Evolutionary conservation across 257 asterid species (phyloP).

Genomic region (Osmanthus fragrans): DNA sequence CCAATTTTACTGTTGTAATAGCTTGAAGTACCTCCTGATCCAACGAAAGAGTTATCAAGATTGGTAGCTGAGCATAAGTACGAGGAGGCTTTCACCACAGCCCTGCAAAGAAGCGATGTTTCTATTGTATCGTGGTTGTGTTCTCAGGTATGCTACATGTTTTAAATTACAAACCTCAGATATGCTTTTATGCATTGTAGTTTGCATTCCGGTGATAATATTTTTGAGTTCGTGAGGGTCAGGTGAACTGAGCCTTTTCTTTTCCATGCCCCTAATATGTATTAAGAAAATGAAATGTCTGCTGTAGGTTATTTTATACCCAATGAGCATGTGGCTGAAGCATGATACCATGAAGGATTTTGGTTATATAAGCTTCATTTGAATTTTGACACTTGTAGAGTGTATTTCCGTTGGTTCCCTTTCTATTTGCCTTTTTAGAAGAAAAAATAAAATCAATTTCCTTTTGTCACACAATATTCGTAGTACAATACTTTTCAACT

Average conservation of each 20-base stretch:
- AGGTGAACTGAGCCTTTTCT: neutral
- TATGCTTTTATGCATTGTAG: neutral
- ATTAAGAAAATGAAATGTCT: neutral
- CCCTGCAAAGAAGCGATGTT: slow-evolving; percentile 88
- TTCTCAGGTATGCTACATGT: slow-evolving; percentile 67
- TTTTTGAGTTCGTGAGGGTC: neutral
- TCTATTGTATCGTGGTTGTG: slow-evolving; percentile 88
- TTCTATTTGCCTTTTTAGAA: neutral
- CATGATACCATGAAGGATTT: neutral
- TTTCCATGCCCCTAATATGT: neutral
- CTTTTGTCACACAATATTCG: neutral
- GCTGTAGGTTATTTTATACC: neutral
- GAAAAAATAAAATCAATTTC: neutral
- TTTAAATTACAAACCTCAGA: neutral
- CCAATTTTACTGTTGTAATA: slow-evolving; percentile 23
- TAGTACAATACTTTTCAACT: neutral
- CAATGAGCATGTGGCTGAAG: neutral
- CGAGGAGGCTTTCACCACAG: slow-evolving; percentile 88
- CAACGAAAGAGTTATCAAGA: slow-evolving; percentile 91
- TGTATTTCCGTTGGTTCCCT: neutral
- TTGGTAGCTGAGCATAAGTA: slow-evolving; percentile 74
- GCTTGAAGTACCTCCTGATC: slow-evolving; percentile 90
- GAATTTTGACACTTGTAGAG: neutral
- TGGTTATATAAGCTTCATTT: neutral
- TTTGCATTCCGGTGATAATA: neutral